Base-by-base conservation (phyloP, 495 filamentous ascomycete genomes). In the Penicillium manginii region DNA sequence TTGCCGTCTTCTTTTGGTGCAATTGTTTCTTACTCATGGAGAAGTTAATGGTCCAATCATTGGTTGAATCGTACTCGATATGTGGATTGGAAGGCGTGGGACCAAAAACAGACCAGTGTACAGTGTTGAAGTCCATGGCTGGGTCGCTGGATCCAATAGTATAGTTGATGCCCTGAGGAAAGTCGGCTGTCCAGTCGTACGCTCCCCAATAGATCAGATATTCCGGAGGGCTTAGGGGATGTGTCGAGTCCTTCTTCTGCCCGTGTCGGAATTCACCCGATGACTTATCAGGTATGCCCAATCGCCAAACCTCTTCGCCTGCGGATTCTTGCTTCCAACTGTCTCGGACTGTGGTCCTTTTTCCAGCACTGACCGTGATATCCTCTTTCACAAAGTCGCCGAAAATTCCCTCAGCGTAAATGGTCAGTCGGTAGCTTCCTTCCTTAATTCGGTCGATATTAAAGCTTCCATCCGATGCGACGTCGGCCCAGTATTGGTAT, bases 401-500 rank as follows among this genome's bases (percentile, higher is more conserved):
- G 37, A 86, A 87, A 23, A 86, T 74, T 0, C 76, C 80, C 19
- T 83, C 77, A 4, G 82, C 83, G 42, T 84, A 86, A 35, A 85
- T 66, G 0, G 82, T 86, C 14, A 87, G 69, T 5, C 82, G 73
- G 64, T 84, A 86, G 17, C 66, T 82, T 19, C 79, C 83, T 8
- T 68, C 73, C 49, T 74, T 80, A 23, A 86, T 77, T 15, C 74
- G 73, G 7, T 75, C 70, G 33, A 87, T 81, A 1, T 49, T 62
- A 50, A 81, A 83, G 4, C 58, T 59, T 1, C 83, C 81, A n/a
- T 64, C 68, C 4, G 67, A 39, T 22, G 73, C 69, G 21, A 86
- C 75, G 17, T 85, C 78, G 1, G 71, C 72, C 84, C 83, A 85
- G 65, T 86, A 85, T 62, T 86, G 83, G 51, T 82, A 80, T 3